Conservation (phyloP, 805 yeast species). For the Myxozyma neotropica region DNA sequence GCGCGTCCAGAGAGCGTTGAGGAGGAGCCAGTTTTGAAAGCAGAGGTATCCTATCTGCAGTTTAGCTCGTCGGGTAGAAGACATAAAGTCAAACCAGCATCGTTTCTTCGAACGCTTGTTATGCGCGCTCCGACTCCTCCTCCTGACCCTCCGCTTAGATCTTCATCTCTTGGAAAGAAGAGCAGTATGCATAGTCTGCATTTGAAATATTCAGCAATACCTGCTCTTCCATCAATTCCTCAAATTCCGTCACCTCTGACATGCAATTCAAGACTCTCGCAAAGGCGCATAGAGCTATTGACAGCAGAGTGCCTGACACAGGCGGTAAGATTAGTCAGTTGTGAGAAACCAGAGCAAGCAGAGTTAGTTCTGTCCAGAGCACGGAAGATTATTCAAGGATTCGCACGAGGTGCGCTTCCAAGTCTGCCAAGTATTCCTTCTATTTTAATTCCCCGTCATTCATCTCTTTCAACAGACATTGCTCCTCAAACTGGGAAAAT, state of each 20-base stretch:
- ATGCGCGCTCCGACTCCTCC: neutral
- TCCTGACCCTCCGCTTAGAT: neutral
- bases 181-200: neutral
- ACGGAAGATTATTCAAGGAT: constrained; percentile 13
- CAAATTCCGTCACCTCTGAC: neutral
- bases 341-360: constrained; percentile 16
- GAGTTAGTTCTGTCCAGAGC: constrained; percentile 6
- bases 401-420: constrained; percentile 18
- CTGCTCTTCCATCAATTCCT: neutral
- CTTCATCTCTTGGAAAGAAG: neutral
- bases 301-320: constrained; percentile 15
- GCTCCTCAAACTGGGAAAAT: neutral
- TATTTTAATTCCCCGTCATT: neutral
- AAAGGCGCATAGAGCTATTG: constrained; percentile 3
- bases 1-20: neutral
- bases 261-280: neutral
- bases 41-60: constrained; percentile 5
- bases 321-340: constrained; percentile 8
- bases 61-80: constrained; percentile 7
- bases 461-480: neutral
- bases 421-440: constrained; percentile 3
- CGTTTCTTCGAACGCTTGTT: constrained; percentile 3
- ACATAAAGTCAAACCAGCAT: constrained; percentile 7
- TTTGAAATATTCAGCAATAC: neutral
- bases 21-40: constrained; percentile 1